Conservation (phyloP, 805 yeast genomes). For the Nakazawaea anatomiae region DNA sequence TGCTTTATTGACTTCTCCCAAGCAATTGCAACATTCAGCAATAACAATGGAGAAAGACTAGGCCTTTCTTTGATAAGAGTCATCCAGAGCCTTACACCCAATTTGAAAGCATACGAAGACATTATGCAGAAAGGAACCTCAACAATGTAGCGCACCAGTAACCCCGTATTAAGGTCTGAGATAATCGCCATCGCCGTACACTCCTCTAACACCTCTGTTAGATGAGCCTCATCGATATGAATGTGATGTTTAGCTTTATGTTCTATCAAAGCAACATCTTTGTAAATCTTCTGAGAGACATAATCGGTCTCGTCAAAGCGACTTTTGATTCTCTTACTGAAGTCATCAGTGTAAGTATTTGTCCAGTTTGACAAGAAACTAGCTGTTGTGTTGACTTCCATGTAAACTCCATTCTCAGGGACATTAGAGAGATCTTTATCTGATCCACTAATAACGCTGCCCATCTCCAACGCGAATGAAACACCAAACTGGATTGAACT, state of each 20-base stretch:
- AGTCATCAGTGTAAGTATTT: conserved; percentile 31
- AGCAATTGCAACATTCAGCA: conserved; percentile 61
- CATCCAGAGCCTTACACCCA: conserved; percentile 76
- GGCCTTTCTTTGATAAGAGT: conserved; percentile 66
- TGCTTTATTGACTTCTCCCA: conserved; percentile 65
- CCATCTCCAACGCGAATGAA: conserved; percentile 86
- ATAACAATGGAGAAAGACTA: conserved; percentile 47
- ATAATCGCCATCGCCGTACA: conserved; percentile 33
- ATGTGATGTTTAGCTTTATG: conserved; percentile 2
- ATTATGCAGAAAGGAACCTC: conserved; percentile 68
- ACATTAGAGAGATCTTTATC: conserved; percentile 62
- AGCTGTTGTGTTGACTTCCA: conserved; percentile 52
- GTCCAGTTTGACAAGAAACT: conserved; percentile 75
- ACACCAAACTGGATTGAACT: conserved; percentile 64
- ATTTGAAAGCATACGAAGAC: conserved; percentile 50
- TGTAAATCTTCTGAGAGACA: conserved; percentile 11
- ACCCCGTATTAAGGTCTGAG: conserved; percentile 35
- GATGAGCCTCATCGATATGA: conserved; percentile 22
- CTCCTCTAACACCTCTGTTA: conserved; percentile 37
- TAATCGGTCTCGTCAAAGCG: conserved; percentile 19
- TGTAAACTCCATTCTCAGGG: conserved; percentile 23
- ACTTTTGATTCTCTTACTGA: conserved; percentile 24
- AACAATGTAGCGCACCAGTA: conserved; percentile 45
- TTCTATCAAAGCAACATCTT: conserved; percentile 7
- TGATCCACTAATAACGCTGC: conserved; percentile 60